phyloP scores from a whole-genome alignment of 2,329 filamentous ascomycete genomes.

The Penicillium sp. region DNA sequence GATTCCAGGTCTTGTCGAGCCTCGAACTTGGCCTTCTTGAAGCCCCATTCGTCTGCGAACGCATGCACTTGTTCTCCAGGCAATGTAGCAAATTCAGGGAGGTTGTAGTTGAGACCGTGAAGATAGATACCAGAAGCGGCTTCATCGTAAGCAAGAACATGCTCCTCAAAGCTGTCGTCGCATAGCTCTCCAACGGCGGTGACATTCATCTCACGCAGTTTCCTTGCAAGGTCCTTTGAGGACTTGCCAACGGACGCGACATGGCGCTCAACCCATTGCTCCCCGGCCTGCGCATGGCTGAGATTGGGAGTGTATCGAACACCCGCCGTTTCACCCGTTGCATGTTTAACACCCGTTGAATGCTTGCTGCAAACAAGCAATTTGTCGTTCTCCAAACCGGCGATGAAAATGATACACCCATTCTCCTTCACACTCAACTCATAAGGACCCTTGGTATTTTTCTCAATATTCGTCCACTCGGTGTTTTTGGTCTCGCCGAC shows the following conservation, averaged over 20 bases:
- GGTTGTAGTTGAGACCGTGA: conserved; percentile 91
- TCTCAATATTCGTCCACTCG: conserved; percentile 72
- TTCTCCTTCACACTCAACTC: conserved; percentile 98
- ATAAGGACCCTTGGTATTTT: conserved; percentile 76
- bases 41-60: conserved; percentile 90
- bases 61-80: conserved; percentile 74
- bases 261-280: conserved; percentile 75
- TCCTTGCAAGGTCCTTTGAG: conserved; percentile 68
- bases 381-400: conserved; percentile 81
- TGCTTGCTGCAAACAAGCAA: conserved; percentile 98
- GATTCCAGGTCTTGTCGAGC: conserved; percentile 67
- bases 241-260: conserved; percentile 71
- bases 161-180: conserved; percentile 93
- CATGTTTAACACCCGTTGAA: conserved; percentile 79
- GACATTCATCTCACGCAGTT: conserved; percentile 73
- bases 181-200: conserved; percentile 95
- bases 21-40: conserved; percentile 79
- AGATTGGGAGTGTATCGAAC: conserved; percentile 62
- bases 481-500: conserved; percentile 75
- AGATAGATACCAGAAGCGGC: conserved; percentile 86
- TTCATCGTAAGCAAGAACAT: conserved; percentile 81
- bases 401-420: conserved; percentile 98
- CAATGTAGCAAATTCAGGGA: conserved; percentile 87
- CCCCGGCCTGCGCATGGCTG: conserved; percentile 81
- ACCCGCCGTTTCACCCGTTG: no score